Conservation (phyloP, 371 early-diverging fungal genomes). For the Mucor irregularis region DNA sequence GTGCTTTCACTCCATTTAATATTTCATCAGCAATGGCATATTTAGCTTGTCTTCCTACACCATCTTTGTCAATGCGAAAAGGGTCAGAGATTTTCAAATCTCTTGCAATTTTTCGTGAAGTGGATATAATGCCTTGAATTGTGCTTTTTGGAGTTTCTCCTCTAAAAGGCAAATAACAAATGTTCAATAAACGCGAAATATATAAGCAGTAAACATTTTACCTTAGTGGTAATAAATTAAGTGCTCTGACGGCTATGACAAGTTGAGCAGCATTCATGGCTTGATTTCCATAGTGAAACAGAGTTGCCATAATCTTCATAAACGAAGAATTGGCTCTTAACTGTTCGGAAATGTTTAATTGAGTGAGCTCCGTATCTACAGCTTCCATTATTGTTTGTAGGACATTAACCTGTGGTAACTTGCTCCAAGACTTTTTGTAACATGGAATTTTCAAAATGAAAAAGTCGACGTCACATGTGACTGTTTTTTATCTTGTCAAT, state of each 20-base stretch:
- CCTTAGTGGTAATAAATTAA: slow-evolving; percentile 48
- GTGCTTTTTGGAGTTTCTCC: slow-evolving; percentile 59
- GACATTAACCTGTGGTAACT: no score
- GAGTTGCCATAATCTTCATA: slow-evolving; percentile 51
- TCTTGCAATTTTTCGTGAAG: slow-evolving; percentile 46
- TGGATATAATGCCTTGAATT: slow-evolving; percentile 56
- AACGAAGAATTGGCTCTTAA: slow-evolving; percentile 50
- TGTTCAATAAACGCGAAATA: neutral
- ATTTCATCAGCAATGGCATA: slow-evolving; percentile 47
- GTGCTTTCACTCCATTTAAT: slow-evolving; percentile 33
- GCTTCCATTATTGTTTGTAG: neutral
- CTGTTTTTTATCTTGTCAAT: no score
- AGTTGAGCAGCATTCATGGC: slow-evolving; percentile 50
- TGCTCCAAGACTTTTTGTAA: no score
- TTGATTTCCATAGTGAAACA: slow-evolving; percentile 53
- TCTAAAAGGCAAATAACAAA: slow-evolving; percentile 16
- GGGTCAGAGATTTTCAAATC: slow-evolving; percentile 45
- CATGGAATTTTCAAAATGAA: no score
- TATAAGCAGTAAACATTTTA: slow-evolving; percentile 6
- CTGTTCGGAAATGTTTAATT: slow-evolving; percentile 41
- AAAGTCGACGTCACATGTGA: neutral
- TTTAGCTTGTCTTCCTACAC: slow-evolving; percentile 40
- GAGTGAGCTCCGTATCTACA: slow-evolving; percentile 46
- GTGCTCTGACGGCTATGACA: slow-evolving; percentile 43
- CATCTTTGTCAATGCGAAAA: slow-evolving; percentile 45